These are phyloP conservation scores for Stachybotrys elegans DNA, from an alignment of 2,329 filamentous ascomycete genomes.

Conservation along the genomic window DNA sequence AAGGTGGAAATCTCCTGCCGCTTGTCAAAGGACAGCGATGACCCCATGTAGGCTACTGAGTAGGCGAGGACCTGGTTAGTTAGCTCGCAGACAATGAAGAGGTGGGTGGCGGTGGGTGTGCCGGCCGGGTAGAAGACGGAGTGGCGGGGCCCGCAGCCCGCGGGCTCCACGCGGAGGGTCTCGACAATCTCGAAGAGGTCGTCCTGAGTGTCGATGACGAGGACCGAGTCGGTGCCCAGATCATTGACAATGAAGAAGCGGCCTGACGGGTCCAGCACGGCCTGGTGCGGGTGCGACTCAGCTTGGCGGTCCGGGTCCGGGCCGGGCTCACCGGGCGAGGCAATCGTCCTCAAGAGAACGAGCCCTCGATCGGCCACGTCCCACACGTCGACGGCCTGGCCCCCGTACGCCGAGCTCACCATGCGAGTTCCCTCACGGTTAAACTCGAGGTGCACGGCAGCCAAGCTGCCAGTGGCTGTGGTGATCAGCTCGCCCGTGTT, in stretches of 20 bases:
- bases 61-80: conserved; percentile 11
- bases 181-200: conserved; percentile 29
- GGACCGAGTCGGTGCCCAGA: conserved; percentile 34
- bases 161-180: no score
- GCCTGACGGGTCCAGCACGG: conserved; percentile 36
- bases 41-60: conserved; percentile 1
- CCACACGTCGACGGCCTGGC: no score
- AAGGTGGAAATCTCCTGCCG: conserved; percentile 34
- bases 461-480: no score
- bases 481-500: no score
- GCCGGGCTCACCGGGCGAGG: neutral
- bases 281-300: conserved; percentile 26
- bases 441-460: no score
- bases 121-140: conserved; percentile 8
- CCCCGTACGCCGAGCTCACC: no score
- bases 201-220: conserved; percentile 31
- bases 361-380: no score
- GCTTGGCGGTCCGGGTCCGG: neutral
- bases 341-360: no score
- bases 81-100: conserved; percentile 12
- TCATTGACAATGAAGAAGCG: conserved; percentile 36
- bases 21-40: neutral
- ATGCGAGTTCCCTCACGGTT: no score
- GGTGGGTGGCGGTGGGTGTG: conserved; percentile 4
- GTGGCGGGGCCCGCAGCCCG: neutral